A percentile compares a stretch with the other conserved stretches of the same genome.
Conservation (phyloP, 352 stramenopile species). For the Globisporangium ultimum region DNA sequence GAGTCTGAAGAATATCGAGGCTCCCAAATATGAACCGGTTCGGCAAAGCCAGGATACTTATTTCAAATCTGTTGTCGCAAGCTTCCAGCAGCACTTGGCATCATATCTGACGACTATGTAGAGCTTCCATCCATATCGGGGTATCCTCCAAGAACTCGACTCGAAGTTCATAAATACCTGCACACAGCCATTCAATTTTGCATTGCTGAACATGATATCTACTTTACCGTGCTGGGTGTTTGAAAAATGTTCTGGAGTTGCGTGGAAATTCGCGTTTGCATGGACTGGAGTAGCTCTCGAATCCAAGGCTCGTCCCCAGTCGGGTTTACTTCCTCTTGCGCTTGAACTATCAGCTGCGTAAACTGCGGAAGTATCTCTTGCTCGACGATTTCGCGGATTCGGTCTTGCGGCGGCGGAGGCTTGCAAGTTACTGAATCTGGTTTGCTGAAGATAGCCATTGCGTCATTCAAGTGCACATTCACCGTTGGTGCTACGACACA, state of each 20-base stretch:
- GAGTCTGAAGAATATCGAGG: slow-evolving; percentile 11
- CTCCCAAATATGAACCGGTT: background rate
- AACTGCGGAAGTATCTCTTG: slow-evolving; percentile 63
- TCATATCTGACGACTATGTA: background rate
- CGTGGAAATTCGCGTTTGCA: slow-evolving; percentile 64
- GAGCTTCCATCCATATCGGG: too few species aligned
- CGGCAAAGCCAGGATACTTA: slow-evolving; percentile 3
- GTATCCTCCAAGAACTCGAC: too few species aligned
- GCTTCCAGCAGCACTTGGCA: slow-evolving; percentile 7
- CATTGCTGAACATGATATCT: too few species aligned
- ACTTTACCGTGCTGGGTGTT: background rate
- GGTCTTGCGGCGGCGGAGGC: slow-evolving; percentile 25
- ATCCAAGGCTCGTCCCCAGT: slow-evolving; percentile 51
- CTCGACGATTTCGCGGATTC: slow-evolving; percentile 58
- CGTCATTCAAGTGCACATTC: slow-evolving; percentile 66
- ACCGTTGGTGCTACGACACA: slow-evolving; percentile 82
- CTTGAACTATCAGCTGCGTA: slow-evolving; percentile 44
- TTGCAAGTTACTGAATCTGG: slow-evolving; percentile 20
- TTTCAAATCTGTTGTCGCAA: background rate
- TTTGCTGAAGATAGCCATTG: slow-evolving; percentile 10
- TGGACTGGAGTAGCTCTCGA: slow-evolving; percentile 55
- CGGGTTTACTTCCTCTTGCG: slow-evolving; percentile 25
- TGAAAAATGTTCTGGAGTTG: slow-evolving; percentile 49
- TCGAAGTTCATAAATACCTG: too few species aligned
- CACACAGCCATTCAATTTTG: too few species aligned